phyloP scores from a whole-genome alignment of 2,329 filamentous ascomycete species.

The Scortechinia acanthostroma region DNA sequence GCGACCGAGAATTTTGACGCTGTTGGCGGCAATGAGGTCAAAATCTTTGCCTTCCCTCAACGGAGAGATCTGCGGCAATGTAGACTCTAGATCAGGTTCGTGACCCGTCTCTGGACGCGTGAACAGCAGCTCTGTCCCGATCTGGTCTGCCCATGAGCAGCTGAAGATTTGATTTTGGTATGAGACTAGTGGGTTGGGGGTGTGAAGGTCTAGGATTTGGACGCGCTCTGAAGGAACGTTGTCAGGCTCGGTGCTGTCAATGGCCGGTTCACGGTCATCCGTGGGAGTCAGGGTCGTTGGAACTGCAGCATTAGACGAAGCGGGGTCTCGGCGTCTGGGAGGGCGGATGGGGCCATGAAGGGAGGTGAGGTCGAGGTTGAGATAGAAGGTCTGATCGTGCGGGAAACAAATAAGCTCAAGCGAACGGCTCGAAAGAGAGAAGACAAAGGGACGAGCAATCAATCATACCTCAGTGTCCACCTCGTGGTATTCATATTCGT shows the following conservation, averaged over 20 bases:
- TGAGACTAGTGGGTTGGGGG: not conserved
- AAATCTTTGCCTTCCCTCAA: not conserved
- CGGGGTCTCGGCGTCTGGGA: not conserved
- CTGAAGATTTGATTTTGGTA: constrained; percentile 1
- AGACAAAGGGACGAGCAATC: too few species aligned
- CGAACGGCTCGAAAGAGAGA: too few species aligned
- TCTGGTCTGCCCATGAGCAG: constrained; percentile 1
- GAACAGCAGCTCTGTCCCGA: not conserved
- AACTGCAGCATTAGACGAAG: not conserved
- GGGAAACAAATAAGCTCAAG: too few species aligned
- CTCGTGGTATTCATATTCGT: constrained; percentile 1
- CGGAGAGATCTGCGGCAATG: not conserved
- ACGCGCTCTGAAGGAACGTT: not conserved
- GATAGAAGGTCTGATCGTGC: constrained; percentile 2
- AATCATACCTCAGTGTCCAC: not conserved
- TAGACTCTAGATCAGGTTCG: not conserved
- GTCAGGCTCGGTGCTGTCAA: not conserved
- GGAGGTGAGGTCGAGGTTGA: constrained; percentile 3
- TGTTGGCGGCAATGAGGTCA: not conserved
- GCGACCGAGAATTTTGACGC: not conserved
- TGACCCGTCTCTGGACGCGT: not conserved
- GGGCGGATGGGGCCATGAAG: not conserved
- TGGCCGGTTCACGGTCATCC: not conserved
- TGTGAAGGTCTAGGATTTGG: constrained; percentile 1
- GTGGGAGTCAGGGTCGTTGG: not conserved